These are phyloP conservation scores for Prunus salicina DNA, from an alignment of 306 rosid genomes.

Conservation along the genomic window DNA sequence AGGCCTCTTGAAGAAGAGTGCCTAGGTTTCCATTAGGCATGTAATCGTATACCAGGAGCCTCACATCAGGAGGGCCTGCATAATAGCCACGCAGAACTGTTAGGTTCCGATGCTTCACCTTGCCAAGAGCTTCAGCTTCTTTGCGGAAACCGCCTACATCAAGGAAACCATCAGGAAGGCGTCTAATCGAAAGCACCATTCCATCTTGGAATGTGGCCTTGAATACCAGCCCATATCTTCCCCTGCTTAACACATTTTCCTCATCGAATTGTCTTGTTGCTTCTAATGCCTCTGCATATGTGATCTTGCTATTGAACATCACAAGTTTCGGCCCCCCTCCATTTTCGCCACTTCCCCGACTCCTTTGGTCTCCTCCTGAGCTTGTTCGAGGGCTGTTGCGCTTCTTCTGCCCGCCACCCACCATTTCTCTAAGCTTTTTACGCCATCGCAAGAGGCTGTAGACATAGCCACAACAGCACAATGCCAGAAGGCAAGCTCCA, in stretches of 20 bases:
- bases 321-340: slow-evolving; percentile 83
- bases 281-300: slow-evolving; percentile 67
- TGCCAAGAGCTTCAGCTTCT: slow-evolving; percentile 72
- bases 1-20: slow-evolving; percentile 77
- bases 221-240: slow-evolving; percentile 67
- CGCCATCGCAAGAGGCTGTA: slow-evolving; percentile 82
- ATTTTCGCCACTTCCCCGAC: slow-evolving; percentile 65
- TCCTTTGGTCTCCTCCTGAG: slow-evolving; percentile 45
- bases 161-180: slow-evolving; percentile 48
- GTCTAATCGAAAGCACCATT: slow-evolving; percentile 72
- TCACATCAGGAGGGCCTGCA: slow-evolving; percentile 67
- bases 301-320: slow-evolving; percentile 73
- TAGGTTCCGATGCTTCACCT: slow-evolving; percentile 70
- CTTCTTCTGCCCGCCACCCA: slow-evolving; percentile 67
- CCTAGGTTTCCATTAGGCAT: slow-evolving; percentile 88
- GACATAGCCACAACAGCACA: slow-evolving; percentile 69
- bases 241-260: slow-evolving; percentile 77
- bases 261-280: slow-evolving; percentile 88
- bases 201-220: slow-evolving; percentile 76
- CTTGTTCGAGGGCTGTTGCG: slow-evolving; percentile 65
- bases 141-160: slow-evolving; percentile 55
- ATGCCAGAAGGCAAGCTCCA: slow-evolving; percentile 49
- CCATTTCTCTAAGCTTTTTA: slow-evolving; percentile 59
- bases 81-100: slow-evolving; percentile 77
- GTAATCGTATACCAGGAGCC: slow-evolving; percentile 76